Evolutionary conservation across 306 rosid species (phyloP).

Genomic region (Prunus campanulata): DNA sequence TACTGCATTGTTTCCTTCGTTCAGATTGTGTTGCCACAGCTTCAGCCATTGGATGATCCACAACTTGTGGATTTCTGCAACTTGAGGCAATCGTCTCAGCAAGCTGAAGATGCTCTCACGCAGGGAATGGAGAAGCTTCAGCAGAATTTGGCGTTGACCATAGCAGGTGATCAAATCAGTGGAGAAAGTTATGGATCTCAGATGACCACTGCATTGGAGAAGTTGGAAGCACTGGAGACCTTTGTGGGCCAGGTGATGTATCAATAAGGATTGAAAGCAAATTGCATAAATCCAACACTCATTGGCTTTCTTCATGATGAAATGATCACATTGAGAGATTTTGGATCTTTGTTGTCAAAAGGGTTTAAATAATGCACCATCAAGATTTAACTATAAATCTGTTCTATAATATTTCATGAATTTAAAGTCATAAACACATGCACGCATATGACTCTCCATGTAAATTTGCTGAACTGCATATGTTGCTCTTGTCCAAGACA

Average conservation of each 20-base stretch:
- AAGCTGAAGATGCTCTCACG: constrained; percentile 88
- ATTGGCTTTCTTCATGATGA: neutral
- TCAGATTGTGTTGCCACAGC: constrained; percentile 61
- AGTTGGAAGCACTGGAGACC: constrained; percentile 66
- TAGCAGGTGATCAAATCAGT: constrained; percentile 41
- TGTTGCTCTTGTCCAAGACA: constrained; percentile 33
- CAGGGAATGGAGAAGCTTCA: constrained; percentile 83
- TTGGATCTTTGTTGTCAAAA: neutral
- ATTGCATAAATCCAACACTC: neutral
- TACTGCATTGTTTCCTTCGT: neutral
- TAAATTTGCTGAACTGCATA: neutral
- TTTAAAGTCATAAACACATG: neutral
- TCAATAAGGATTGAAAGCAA: neutral
- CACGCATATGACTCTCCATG: neutral
- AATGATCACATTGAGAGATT: too few relatives aligned
- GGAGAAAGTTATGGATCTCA: constrained; percentile 45
- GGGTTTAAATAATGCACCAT: neutral
- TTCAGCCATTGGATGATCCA: constrained; percentile 58
- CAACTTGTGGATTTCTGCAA: constrained; percentile 40
- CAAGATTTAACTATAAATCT: neutral
- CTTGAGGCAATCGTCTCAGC: constrained; percentile 65
- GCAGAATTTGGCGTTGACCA: constrained; percentile 53
- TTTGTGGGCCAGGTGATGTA: constrained; percentile 70
- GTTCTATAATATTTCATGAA: neutral
- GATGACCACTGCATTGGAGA: constrained; percentile 54